Conservation (phyloP, 106 monocot genomes). For the Dendrobium chrysotoxum region DNA sequence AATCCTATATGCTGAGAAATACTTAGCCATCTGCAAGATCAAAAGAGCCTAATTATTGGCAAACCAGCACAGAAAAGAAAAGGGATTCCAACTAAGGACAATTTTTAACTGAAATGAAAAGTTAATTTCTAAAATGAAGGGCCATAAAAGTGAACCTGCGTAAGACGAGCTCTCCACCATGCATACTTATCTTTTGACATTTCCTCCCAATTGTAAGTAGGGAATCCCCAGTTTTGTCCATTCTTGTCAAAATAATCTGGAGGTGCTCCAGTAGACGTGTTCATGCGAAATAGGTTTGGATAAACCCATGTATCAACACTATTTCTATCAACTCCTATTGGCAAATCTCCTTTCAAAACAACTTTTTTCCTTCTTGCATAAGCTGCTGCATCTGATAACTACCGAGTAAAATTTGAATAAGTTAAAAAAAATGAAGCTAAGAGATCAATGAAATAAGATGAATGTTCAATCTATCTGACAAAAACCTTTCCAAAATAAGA, state of each 20-base stretch:
- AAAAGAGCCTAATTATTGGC: neutral
- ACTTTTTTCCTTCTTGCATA: slow-evolving; percentile 78
- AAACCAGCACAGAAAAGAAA: neutral
- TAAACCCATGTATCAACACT: slow-evolving; percentile 97
- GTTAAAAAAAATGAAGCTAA: neutral
- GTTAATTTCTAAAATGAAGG: neutral
- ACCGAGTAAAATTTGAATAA: neutral
- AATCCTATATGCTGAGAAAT: slow-evolving; percentile 88
- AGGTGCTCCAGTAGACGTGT: slow-evolving; percentile 89
- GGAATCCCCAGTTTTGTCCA: slow-evolving; percentile 99
- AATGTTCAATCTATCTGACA: neutral
- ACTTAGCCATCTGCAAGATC: slow-evolving; percentile 77
- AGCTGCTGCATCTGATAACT: slow-evolving; percentile 76
- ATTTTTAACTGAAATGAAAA: neutral
- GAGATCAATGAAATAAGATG: neutral
- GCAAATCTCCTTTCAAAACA: slow-evolving; percentile 91
- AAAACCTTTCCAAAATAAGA: neutral
- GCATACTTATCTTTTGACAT: slow-evolving; percentile 93
- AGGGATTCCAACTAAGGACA: neutral
- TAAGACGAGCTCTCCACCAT: slow-evolving; percentile 91
- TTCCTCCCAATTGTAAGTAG: slow-evolving; percentile 97
- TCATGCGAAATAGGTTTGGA: slow-evolving; percentile 86
- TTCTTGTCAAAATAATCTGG: slow-evolving; percentile 95
- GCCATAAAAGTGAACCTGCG: slow-evolving; percentile 42
- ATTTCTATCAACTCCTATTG: slow-evolving; percentile 84